Conservation (phyloP, 306 rosid species). For the Trichosanthes cucumerina region DNA sequence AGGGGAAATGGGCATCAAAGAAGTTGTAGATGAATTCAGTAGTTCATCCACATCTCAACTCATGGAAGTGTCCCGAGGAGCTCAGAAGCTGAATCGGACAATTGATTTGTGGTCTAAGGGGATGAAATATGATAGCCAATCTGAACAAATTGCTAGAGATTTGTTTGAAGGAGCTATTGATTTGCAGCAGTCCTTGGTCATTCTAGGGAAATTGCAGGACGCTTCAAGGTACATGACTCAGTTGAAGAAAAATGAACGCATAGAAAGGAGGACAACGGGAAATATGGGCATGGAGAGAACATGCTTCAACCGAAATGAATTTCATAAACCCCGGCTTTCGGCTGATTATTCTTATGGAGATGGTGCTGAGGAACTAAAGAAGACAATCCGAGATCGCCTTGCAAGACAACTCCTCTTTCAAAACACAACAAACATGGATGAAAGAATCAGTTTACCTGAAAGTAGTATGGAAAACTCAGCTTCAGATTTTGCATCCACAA, state of each 20-base stretch:
- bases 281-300: slow-evolving; percentile 12
- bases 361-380: slow-evolving; percentile 34
- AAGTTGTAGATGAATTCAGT: slow-evolving; percentile 19
- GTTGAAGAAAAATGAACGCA: slow-evolving; percentile 20
- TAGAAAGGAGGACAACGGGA: slow-evolving; percentile 21
- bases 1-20: slow-evolving; percentile 9
- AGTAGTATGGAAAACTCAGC: slow-evolving; percentile 28
- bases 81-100: slow-evolving; percentile 62
- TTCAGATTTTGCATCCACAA: slow-evolving; percentile 51
- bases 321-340: slow-evolving; percentile 27
- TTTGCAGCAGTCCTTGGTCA: slow-evolving; percentile 58
- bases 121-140: slow-evolving; percentile 29
- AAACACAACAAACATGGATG: slow-evolving; percentile 17
- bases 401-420: slow-evolving; percentile 21
- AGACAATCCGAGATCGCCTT: slow-evolving; percentile 31
- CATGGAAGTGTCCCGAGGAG: slow-evolving; percentile 66
- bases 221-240: slow-evolving; percentile 42
- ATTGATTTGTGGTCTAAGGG: slow-evolving; percentile 71
- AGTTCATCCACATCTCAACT: slow-evolving; percentile 60
- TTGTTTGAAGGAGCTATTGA: slow-evolving; percentile 83
- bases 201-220: slow-evolving; percentile 69
- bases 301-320: slow-evolving; percentile 17
- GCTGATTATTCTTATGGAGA: slow-evolving; percentile 35
- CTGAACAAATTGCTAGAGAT: slow-evolving; percentile 57
- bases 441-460: slow-evolving; percentile 19